Conservation (phyloP, 768 basidiomycete genomes). For the Pisolithus albus region DNA sequence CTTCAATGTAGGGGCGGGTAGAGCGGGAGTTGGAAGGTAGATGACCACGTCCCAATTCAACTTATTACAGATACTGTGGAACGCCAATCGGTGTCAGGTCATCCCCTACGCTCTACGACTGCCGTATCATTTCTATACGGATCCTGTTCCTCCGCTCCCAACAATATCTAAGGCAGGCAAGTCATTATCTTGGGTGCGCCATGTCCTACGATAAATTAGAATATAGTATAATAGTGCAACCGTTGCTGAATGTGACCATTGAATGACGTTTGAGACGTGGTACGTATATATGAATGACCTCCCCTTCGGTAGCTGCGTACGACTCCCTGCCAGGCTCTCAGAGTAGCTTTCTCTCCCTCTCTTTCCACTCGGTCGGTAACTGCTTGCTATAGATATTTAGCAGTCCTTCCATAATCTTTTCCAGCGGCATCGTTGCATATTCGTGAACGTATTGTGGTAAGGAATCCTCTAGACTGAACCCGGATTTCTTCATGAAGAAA, state of each 20-base stretch:
- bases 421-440: constrained; percentile 75
- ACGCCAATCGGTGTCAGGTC: background rate
- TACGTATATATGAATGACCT: too few relatives aligned
- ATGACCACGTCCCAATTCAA: constrained; percentile 2
- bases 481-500: constrained; percentile 79
- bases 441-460: constrained; percentile 85
- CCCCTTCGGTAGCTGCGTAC: too few relatives aligned
- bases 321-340: background rate
- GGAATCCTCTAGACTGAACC: constrained; percentile 77
- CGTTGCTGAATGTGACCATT: too few relatives aligned
- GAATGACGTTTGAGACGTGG: too few relatives aligned
- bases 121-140: too few relatives aligned
- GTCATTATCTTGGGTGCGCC: too few relatives aligned
- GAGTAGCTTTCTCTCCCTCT: constrained; percentile 7
- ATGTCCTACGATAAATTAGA: too few relatives aligned
- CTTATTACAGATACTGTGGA: background rate
- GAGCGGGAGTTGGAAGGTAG: constrained; percentile 27
- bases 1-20: constrained; percentile 54
- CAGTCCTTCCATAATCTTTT: constrained; percentile 77
- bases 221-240: too few relatives aligned
- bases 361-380: constrained; percentile 28
- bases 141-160: too few relatives aligned
- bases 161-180: too few relatives aligned
- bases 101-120: background rate
- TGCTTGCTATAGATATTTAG: constrained; percentile 74